Evolutionary conservation across 108 stramenopile species (phyloP), one percentile per base, ranked within the genome.

Genomic region (Aurantiochytrium sp.): DNA sequence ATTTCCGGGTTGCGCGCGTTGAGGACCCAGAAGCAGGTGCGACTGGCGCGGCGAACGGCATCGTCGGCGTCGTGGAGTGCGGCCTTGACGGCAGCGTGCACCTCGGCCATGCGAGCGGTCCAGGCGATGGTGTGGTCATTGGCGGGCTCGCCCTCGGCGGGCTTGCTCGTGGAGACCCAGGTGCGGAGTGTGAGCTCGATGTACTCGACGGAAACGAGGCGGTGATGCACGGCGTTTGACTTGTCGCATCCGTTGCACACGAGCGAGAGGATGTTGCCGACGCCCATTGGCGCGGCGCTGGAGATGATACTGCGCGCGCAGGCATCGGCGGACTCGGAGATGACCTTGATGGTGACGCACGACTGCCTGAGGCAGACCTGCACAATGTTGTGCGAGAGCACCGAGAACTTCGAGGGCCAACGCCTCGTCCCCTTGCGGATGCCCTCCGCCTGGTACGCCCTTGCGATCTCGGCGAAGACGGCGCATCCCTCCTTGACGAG

Each of bases 401-500:
- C 8, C 6, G 41, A 1, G 24, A 39, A 81, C 6, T 8, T 8
- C 4, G 69, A 22, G 6, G 69, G 42, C 41, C 37, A 39, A 4
- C 22, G 45, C 24, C 4, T 27, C 19, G 69, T 81, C 4, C 69
- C 69, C 6, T 22, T 39, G 24, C 17, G 34, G 41, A 45, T 30
- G 42, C 41, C 69, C 22, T 81, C 69, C 22, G 42, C 15, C 42
- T 81, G 69, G 27, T 27, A 81, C 42, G 69, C 69, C 6, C 5
- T 37, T 5, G 69, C 37, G 0, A 81, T 4, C n/a, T 4, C 42
- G 22, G 41, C 69, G 0, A 81, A 39, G 41, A 21, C 22, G 37
- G 6, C 10, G 42, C 69, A 45, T 81, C 12, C 69, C 69, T 81
- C 69, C 42, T 81, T 81, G 69, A 81, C 69, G 22, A 81, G 45